These are phyloP conservation scores for Gastrodia elata DNA, from an alignment of 106 monocot genomes.

Conservation along the genomic window DNA sequence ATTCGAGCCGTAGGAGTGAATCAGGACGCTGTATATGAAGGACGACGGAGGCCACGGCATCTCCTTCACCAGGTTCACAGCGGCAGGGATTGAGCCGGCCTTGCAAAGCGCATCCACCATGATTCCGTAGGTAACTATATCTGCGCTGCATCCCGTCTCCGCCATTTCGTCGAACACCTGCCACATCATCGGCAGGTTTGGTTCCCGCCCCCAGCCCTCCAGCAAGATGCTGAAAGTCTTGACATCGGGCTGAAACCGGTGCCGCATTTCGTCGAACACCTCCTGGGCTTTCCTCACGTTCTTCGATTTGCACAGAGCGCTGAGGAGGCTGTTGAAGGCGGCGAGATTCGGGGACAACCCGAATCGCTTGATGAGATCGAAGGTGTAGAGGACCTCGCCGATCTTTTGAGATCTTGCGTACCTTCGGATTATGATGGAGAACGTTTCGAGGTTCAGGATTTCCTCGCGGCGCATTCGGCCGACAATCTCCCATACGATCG, in stretches of 20 bases:
- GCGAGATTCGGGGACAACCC: constrained; percentile 54
- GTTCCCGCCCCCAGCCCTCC: constrained; percentile 87
- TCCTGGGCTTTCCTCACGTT: constrained; percentile 88
- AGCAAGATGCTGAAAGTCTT: constrained; percentile 88
- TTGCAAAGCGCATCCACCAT: constrained; percentile 92
- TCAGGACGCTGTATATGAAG: constrained; percentile 74
- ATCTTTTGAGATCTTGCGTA: constrained; percentile 81
- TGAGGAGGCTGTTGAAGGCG: constrained; percentile 69
- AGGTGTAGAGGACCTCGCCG: constrained; percentile 77
- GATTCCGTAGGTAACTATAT: constrained; percentile 88
- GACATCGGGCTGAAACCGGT: constrained; percentile 52
- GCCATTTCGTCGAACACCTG: constrained; percentile 58
- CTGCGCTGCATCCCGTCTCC: constrained; percentile 50
- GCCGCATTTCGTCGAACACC: constrained; percentile 63
- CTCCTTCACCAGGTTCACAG: constrained; percentile 41
- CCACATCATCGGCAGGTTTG: constrained; percentile 73
- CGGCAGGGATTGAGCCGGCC: constrained; percentile 58
- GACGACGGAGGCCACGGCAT: constrained; percentile 68
- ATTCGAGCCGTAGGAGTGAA: constrained; percentile 77
- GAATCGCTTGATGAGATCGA: constrained; percentile 77
- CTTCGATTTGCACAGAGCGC: constrained; percentile 86
- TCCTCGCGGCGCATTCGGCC: constrained; percentile 44
- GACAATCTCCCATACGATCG: constrained; percentile 84
- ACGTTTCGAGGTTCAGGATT: constrained; percentile 76
- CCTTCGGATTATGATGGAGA: constrained; percentile 71